Evolutionary conservation across 768 basidiomycete genomes (phyloP).

Genomic region (Cystobasidium onofrii): DNA sequence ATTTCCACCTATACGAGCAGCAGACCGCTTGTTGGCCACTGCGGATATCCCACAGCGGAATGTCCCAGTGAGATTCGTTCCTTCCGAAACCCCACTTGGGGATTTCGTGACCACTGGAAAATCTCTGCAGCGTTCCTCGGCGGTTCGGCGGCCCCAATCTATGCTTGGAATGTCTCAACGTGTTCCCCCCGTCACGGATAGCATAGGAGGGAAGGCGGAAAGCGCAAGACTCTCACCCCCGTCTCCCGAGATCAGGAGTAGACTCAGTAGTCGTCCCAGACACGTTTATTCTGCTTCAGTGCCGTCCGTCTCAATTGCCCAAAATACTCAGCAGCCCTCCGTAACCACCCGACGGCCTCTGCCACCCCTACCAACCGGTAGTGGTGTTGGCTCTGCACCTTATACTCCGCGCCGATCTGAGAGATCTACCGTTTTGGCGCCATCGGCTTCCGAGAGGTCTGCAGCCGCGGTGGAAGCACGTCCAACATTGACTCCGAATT

Average conservation of each 20-base stretch:
- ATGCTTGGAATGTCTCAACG: not conserved
- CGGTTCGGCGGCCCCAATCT: not conserved
- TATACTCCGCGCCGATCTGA: not conserved
- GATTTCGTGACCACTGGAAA: not conserved
- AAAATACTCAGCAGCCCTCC: not conserved
- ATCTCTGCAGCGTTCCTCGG: not conserved
- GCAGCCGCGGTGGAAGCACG: too few relatives aligned
- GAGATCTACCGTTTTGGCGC: not conserved
- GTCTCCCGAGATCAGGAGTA: not conserved
- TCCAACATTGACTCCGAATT: too few relatives aligned
- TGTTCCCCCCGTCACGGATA: not conserved
- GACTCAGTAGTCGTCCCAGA: constrained; percentile 13
- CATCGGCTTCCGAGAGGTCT: too few relatives aligned
- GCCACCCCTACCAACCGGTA: not conserved
- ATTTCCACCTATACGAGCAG: too few relatives aligned
- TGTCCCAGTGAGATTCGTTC: not conserved
- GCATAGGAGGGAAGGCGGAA: not conserved
- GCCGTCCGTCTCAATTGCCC: not conserved
- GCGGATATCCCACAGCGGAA: not conserved
- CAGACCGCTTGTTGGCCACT: not conserved
- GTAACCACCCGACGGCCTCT: not conserved
- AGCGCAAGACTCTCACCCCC: not conserved
- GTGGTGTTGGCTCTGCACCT: not conserved
- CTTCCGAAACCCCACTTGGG: not conserved
- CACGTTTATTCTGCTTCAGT: constrained; percentile 22